Evolutionary conservation across 768 basidiomycete genomes (phyloP).

Genomic region (Boletus fagicola): DNA sequence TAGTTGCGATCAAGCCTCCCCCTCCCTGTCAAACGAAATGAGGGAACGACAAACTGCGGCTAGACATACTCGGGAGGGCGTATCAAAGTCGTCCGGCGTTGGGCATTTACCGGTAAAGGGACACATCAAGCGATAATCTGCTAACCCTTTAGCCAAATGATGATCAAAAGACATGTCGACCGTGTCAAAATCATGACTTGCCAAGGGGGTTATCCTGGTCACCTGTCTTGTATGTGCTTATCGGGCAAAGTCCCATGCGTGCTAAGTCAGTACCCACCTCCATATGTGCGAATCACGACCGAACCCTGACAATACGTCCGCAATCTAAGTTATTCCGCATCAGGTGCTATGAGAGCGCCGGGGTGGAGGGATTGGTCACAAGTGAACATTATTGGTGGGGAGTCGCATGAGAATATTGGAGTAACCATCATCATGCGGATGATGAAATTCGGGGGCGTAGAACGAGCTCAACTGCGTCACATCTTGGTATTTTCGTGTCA

Average conservation of each 20-base stretch:
- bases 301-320: constrained; percentile 16
- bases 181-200: constrained; percentile 13
- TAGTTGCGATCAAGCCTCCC: background rate
- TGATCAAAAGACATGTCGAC: background rate
- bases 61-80: background rate
- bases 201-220: constrained; percentile 25
- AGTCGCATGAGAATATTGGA: constrained; percentile 3
- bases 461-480: background rate
- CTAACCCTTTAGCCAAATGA: constrained; percentile 11
- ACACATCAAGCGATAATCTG: constrained; percentile 2
- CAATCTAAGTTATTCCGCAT: constrained; percentile 14
- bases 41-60: background rate
- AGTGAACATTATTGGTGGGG: constrained; percentile 10
- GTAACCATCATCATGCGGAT: background rate
- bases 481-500: background rate
- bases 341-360: constrained; percentile 12
- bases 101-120: constrained; percentile 6
- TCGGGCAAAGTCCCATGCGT: constrained; percentile 12
- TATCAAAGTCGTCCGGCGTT: background rate
- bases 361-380: background rate
- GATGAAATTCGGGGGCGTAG: background rate
- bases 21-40: background rate
- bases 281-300: constrained; percentile 13
- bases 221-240: constrained; percentile 25
- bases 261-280: constrained; percentile 15